Evolutionary conservation across 257 asterid species (phyloP), one percentile per base, ranked within the genome.

Genomic region (Oldenlandia corymbosa): DNA sequence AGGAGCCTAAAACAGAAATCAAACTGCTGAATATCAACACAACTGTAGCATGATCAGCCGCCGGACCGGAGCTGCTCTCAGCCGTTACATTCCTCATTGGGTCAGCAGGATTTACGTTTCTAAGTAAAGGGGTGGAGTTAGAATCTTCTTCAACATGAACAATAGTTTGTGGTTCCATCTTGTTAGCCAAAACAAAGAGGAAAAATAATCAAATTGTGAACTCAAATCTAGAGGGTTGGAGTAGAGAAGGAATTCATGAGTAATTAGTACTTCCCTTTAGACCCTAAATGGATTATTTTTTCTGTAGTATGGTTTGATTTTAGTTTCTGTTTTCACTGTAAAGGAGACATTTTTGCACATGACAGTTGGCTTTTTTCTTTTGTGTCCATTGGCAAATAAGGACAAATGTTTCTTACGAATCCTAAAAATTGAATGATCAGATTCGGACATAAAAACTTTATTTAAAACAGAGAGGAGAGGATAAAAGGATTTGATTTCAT

Each of bases 1-100:
- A 91, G 68, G 98, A 91, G 50, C 96, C 98, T 36, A 84, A 72
- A 63, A 91, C 90, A 21, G 96, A 89, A 60, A 86, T 84, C 12
- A 81, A 46, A 56, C 96, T 83, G 82, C 93, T 87, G 60, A 87
- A 68, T 21, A 87, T 75, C 60, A 90, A 82, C 73, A 79, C 59
- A 41, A 66, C 53, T 62, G 91, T 82, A 72, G 83, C 83, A 21
- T 24, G 57, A 79, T 57, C 65, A 52, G 59, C 23, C 17, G 23
- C 59, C 39, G 23, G 81, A 26, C n/a, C n/a, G 77, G 48, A 52
- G 62, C 31, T 60, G 4, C 41, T 28, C 11, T 46, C 24, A 56
- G 27, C 65, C 13, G 20, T 18, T 37, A 4, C 37, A 28, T 17
- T 7, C 47, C n/a, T 31, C 56, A 43, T 49, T 43, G 39, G 9